Base-by-base conservation (phyloP, 2,329 filamentous ascomycete species). In the Bipolaris victoriae region DNA sequence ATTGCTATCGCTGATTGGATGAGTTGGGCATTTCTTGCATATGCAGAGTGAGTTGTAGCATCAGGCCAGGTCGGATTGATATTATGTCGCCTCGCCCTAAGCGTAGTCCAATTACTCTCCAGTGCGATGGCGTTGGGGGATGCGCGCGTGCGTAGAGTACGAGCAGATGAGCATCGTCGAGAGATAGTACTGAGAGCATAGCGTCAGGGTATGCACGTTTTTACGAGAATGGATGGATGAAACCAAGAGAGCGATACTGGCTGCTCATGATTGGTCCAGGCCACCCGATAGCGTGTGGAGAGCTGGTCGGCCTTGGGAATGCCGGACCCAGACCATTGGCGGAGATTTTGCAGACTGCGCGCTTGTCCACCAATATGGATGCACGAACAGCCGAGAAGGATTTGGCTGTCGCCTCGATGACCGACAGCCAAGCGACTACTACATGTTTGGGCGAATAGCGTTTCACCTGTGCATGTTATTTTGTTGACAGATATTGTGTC, bases 261-360 rank as follows among this genome's bases (percentile, higher is more conserved):
- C 16, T 9, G 26, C 7, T 35, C 15, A 22, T 33, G 20, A 48
- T 55, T 49, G 49, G 55, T 31, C 29, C 35, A 22, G 4, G 49
- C 15, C 22, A 46, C 36, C 33, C 43, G 20, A 29, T 44, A 35
- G 43, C 24, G 44, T 22, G 43, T 50, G 15, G 36, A 47, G 26
- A 24, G 39, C 37, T 29, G 60, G 45, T 46, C 39, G 31, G 48
- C 37, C 26, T 56, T 45, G 22, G 13, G 16, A 43, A 40, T 24
- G 31, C 31, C 18, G 48, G 48, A 45, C 15, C 45, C 33, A 41
- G 24, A 24, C 52, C 33, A 71, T 71, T 70, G 67, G 68, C 54
- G 60, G 61, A 62, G 52, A 57, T 63, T 62, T 59, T 56, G 48
- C 48, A 62, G 54, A 63, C 47, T 45, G 55, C 55, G 57, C 61